Conservation (phyloP, 805 yeast genomes). For the Ogataea populi-albae region DNA sequence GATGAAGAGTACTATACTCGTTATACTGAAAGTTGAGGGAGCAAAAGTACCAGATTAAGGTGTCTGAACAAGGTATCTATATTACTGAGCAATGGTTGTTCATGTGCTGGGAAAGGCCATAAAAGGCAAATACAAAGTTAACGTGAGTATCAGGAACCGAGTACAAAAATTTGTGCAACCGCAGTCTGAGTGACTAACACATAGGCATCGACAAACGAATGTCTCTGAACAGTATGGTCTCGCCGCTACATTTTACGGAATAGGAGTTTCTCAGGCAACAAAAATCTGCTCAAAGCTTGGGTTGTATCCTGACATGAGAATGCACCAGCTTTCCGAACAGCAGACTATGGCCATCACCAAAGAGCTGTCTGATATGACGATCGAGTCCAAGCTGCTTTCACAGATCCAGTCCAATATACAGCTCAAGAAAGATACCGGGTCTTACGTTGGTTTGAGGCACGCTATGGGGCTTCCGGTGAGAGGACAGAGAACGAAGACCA, state of each 20-base stretch:
- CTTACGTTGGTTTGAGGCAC: conserved; percentile 87
- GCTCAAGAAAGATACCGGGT: conserved; percentile 75
- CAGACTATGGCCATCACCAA: conserved; percentile 83
- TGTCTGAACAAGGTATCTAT: no score
- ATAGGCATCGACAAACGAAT: no score
- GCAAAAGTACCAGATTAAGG: no score
- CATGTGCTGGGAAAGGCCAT: conserved; percentile 52
- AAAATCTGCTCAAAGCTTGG: conserved; percentile 84
- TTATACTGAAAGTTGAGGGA: no score
- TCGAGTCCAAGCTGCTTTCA: conserved; percentile 78
- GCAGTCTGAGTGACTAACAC: no score
- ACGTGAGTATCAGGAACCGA: no score
- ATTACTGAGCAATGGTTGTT: conserved; percentile 55
- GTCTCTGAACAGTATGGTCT: conserved; percentile 47
- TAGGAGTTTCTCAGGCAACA: conserved; percentile 73
- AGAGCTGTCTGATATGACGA: conserved; percentile 76
- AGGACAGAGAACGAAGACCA: conserved; percentile 91
- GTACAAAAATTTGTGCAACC: no score
- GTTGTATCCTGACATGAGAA: conserved; percentile 88
- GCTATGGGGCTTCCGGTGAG: conserved; percentile 75
- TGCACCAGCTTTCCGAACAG: conserved; percentile 88
- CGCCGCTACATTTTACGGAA: conserved; percentile 79
- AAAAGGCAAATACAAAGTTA: conserved; percentile 37
- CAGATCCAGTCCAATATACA: conserved; percentile 74
- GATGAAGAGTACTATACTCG: no score